phyloP scores from a whole-genome alignment of 176 grass and related monocot genomes.

The Ensete ventricosum region DNA sequence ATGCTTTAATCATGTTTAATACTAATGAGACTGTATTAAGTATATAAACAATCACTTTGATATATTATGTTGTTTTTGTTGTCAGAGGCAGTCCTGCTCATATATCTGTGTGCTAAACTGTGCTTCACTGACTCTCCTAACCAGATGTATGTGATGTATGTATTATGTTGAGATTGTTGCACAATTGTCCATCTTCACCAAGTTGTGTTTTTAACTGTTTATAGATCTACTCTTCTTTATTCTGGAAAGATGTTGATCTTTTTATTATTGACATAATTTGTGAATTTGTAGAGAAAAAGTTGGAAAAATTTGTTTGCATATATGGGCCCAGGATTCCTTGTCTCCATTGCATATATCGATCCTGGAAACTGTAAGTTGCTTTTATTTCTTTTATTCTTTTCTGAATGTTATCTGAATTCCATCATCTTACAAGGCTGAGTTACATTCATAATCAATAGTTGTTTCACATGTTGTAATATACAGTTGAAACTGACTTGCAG shows the following conservation, averaged over 20 bases:
- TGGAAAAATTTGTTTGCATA: conserved; percentile 96
- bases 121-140: too few relatives aligned
- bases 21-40: not conserved
- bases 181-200: not conserved
- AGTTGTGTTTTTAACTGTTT: not conserved
- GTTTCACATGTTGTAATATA: conserved; percentile 15
- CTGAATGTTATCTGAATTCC: not conserved
- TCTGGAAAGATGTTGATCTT: not conserved
- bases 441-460: conserved; percentile 16
- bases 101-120: too few relatives aligned
- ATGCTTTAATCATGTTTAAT: too few relatives aligned
- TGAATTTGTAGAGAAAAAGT: conserved; percentile 55
- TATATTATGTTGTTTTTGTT: not conserved
- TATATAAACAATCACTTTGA: not conserved
- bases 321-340: conserved; percentile 89
- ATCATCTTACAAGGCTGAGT: not conserved
- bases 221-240: not conserved
- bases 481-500: conserved; percentile 94
- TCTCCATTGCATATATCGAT: conserved; percentile 96
- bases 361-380: conserved; percentile 84
- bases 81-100: not conserved
- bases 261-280: conserved; percentile 18
- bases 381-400: conserved; percentile 9
- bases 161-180: not conserved
- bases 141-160: too few relatives aligned